Base-by-base conservation (phyloP, 1,284 basidiomycete genomes). In the Pisolithus thermaeus region DNA sequence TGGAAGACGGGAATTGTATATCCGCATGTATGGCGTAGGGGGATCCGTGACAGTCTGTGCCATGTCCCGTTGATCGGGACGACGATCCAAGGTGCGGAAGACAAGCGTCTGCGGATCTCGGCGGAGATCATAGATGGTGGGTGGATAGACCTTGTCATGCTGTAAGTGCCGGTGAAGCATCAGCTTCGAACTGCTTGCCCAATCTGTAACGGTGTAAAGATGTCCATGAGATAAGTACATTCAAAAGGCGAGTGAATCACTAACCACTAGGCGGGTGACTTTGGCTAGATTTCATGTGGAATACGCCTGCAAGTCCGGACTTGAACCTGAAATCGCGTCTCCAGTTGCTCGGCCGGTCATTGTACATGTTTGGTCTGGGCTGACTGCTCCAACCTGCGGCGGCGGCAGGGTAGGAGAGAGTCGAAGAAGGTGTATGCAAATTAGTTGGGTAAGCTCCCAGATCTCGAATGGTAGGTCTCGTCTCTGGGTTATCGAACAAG, bases 1-100 rank as follows among this genome's bases (percentile, higher is more conserved):
- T 2, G 81, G 81, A 8, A 80, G 62, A 30, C 69, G 69, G 0
- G 73, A 65, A 59, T 80, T 77, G 54, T 72, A 77, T 47, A 83
- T 54, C 11, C 76, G 73, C 67, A 83, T 73, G 52, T 68, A 67
- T 22, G 66, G 56, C 1, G 73, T 64, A 0, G 77, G 65, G 0
- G 81, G 81, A 32, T 70, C 67, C 25, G 74, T 76, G 9, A 70
- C 74, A 30, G 74, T 67, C 47, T 73, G 74, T 20, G 63, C 67
- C 55, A 76, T 68, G 53, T 80, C 78, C 53, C 64, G 62, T 5
- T 57, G 48, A 41, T 67, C 68, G 0, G 68, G 61, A 1, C 58
- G 58, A n/a, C 70, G 69, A 7, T 60, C 54, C 22, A 76, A 56
- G 39, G 64, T 70, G 49, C 74, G 73, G 57, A 81, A 78, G 55